These are phyloP conservation scores for Ehretia macrophylla DNA, from an alignment of 257 asterid genomes.

Conservation along the genomic window DNA sequence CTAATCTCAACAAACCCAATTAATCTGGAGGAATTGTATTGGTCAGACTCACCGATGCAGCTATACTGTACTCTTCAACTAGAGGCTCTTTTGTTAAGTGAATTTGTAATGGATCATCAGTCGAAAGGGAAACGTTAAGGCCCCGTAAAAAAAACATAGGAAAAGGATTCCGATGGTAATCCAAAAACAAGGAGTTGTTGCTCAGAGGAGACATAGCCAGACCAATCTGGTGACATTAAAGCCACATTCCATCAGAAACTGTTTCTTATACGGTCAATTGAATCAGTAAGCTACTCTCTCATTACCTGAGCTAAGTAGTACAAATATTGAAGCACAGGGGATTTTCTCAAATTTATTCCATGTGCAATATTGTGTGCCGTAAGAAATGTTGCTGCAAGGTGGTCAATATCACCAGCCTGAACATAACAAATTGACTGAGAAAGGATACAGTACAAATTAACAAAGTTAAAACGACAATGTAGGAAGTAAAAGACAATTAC, in stretches of 20 bases:
- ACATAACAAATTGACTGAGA: neutral
- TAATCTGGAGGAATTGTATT: neutral
- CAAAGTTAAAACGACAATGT: neutral
- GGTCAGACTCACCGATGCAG: constrained; percentile 78
- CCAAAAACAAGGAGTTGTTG: constrained; percentile 92
- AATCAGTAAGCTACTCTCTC: constrained; percentile 8
- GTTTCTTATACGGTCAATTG: neutral
- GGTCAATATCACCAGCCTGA: constrained; percentile 98
- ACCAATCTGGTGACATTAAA: constrained; percentile 64
- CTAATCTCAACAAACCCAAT: neutral
- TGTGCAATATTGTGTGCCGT: constrained; percentile 89
- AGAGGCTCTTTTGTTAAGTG: constrained; percentile 98
- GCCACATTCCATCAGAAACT: constrained; percentile 17
- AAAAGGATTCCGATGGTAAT: constrained; percentile 95
- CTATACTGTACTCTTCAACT: constrained; percentile 98
- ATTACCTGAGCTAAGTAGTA: constrained; percentile 94
- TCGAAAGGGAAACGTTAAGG: constrained; percentile 91
- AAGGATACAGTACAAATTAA: neutral
- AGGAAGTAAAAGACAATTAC: constrained; percentile 27
- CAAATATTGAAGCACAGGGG: constrained; percentile 90
- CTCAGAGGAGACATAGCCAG: constrained; percentile 98
- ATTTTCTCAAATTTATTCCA: constrained; percentile 91
- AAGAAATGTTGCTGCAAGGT: constrained; percentile 95
- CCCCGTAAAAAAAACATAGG: constrained; percentile 93
- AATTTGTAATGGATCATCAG: constrained; percentile 96